phyloP scores from a whole-genome alignment of 2,329 filamentous ascomycete species.

The Fusarium sp. region DNA sequence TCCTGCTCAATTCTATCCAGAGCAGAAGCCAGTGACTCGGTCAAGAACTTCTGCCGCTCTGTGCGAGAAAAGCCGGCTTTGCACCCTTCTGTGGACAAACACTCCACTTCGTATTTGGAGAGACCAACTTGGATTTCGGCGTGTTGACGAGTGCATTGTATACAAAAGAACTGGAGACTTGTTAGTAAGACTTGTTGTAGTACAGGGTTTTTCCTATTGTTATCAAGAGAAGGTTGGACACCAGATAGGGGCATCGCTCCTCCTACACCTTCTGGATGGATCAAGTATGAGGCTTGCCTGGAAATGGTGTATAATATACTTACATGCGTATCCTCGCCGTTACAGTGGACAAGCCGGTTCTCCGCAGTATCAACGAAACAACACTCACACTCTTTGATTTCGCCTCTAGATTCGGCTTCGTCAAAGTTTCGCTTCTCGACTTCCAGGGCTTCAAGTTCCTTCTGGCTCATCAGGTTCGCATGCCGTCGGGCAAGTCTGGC shows the following conservation, averaged over 20 bases:
- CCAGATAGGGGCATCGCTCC: neutral
- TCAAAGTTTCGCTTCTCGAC: conserved; percentile 56
- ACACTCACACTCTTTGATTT: conserved; percentile 76
- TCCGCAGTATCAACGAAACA: conserved; percentile 76
- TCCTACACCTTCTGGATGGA: neutral
- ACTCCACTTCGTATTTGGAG: conserved; percentile 74
- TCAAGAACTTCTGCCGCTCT: conserved; percentile 69
- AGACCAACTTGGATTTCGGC: conserved; percentile 77
- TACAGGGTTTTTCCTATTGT: neutral
- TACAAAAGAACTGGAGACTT: conserved; percentile 71
- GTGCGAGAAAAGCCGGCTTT: conserved; percentile 67
- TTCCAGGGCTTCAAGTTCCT: neutral
- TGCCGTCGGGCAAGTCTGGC: conserved; percentile 26
- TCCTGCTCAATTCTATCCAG: conserved; percentile 80
- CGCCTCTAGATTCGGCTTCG: conserved; percentile 60
- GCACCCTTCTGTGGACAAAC: conserved; percentile 78
- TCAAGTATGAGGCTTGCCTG: neutral
- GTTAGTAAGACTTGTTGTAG: conserved; percentile 20
- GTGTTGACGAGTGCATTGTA: conserved; percentile 71
- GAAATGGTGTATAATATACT: conserved; percentile 28
- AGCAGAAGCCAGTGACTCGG: conserved; percentile 68
- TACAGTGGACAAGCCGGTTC: conserved; percentile 77
- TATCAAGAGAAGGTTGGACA: no score
- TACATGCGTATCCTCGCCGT: conserved; percentile 66
- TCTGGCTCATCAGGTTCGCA: neutral